Base-by-base conservation (phyloP, 2,329 filamentous ascomycete species). In the Stemphylium vesicarium region DNA sequence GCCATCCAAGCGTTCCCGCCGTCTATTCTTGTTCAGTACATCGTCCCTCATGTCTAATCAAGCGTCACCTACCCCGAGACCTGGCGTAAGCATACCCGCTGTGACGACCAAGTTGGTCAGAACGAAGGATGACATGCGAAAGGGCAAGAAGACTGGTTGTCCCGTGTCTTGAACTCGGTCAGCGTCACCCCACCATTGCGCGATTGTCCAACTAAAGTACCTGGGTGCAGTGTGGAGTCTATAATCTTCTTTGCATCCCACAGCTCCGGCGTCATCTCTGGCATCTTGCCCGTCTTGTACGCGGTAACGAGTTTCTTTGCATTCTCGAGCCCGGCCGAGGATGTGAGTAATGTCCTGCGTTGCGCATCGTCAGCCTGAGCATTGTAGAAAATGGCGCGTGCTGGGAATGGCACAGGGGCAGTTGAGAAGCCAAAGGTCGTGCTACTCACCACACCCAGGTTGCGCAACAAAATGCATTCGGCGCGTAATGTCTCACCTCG, bases 221-320 rank as follows among this genome's bases (percentile, higher is more conserved):
- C 92, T 63, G 95, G 95, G 75, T 99, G 95, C 62, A 99, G 79
- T 12, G 95, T 99, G 57, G 95, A 94, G 77, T 99, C 95, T 52
- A 98, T 91, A 63, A 96, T 87, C 83, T 97, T 97, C 85, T 99
- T 99, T 39, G 95, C 95, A 60, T 85, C 82, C 95, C 95, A 99
- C 67, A 99, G 80, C 69, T 96, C 91, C 1, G 91, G 88, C 15
- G 88, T 96, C 92, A 98, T 96, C 49, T 85, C 79, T 65, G 83
- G 79, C 57, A 91, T 81, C 77, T 90, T 86, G 64, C 92, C 93
- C 70, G 88, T 87, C 82, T 97, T 98, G 81, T 97, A 99, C 36
- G 87, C 83, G 11, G 89, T 84, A 57, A 99, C 83, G 66, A 96
- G 81, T 58, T 81, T 78, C 80, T 97, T 98, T 54, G 95, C 92